Evolutionary conservation across 345 rosid genomes (phyloP).

Genomic region (Moringa oleifera): DNA sequence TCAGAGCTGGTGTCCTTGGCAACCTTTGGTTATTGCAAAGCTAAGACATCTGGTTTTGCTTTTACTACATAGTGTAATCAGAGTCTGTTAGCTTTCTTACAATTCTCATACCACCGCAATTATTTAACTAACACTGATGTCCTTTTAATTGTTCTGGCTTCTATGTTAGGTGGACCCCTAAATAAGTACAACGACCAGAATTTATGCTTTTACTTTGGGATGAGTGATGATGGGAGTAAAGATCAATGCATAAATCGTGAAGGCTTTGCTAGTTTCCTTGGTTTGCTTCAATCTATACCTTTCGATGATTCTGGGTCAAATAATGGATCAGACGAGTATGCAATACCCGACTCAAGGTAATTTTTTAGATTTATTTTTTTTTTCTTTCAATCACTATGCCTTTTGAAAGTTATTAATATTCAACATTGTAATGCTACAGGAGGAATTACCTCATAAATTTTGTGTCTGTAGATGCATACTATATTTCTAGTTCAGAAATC

Average conservation of each 20-base stretch:
- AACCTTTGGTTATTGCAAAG: background rate
- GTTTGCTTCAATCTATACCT: conserved; percentile 81
- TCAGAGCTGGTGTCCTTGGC: background rate
- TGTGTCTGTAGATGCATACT: background rate
- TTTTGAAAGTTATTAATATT: background rate
- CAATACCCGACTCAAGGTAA: conserved; percentile 60
- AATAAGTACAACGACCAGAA: conserved; percentile 37
- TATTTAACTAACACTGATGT: background rate
- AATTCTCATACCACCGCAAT: conserved; percentile 6
- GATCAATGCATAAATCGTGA: conserved; percentile 71
- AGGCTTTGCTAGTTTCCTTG: conserved; percentile 69
- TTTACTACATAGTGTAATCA: conserved; percentile 4
- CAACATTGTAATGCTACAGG: background rate
- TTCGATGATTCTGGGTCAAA: conserved; percentile 57
- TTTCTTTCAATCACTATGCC: conserved; percentile 1
- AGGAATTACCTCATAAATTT: background rate
- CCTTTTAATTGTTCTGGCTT: background rate
- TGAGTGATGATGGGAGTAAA: conserved; percentile 41
- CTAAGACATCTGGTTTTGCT: background rate
- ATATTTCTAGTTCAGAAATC: background rate
- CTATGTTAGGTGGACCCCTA: conserved; percentile 40
- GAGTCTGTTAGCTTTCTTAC: conserved; percentile 4
- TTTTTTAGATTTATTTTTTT: conserved; percentile 7
- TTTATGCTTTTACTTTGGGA: conserved; percentile 54
- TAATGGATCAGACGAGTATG: conserved; percentile 49